Conservation (phyloP, 768 basidiomycete species). For the Tremella fuciformis region DNA sequence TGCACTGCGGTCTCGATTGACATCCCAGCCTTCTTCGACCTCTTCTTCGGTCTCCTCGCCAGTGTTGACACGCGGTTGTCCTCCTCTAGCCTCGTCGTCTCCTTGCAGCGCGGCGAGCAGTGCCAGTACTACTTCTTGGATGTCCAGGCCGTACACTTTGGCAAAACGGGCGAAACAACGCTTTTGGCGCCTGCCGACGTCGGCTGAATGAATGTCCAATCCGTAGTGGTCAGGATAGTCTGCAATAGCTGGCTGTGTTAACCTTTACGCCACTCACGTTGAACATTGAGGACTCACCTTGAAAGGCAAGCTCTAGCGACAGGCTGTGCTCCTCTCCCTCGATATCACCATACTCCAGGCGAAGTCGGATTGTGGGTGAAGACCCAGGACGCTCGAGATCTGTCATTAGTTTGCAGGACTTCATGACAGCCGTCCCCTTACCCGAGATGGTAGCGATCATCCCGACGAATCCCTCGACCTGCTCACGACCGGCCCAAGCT, state of each 20-base stretch:
- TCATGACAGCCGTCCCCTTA: conserved; percentile 13
- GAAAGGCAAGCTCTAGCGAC: conserved; percentile 20
- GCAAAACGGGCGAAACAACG: conserved; percentile 22
- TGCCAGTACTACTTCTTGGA: conserved; percentile 12
- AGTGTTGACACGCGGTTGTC: conserved; percentile 5
- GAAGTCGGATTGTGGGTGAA: conserved; percentile 20
- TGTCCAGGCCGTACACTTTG: conserved; percentile 19
- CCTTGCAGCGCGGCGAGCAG: conserved; percentile 32
- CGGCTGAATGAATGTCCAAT: conserved; percentile 7
- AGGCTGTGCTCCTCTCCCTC: conserved; percentile 17
- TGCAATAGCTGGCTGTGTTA: conserved; percentile 14
- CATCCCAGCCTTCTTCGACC: conserved; percentile 6
- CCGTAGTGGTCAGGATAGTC: conserved; percentile 20
- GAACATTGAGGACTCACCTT: conserved; percentile 16
- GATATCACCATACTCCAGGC: conserved; percentile 26
- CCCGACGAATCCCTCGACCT: conserved; percentile 33
- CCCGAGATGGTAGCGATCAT: conserved; percentile 21
- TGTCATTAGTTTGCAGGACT: no score
- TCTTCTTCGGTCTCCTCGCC: conserved; percentile 17
- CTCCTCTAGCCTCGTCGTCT: conserved; percentile 36
- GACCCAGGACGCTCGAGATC: no score
- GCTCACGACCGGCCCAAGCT: conserved; percentile 9
- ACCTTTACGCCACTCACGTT: not conserved
- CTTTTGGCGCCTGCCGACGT: conserved; percentile 5
- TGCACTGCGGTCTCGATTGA: not conserved